Percentiles rank a stretch among this genome's conserved stretches.
These are phyloP conservation scores for Penicillium brevicompactum DNA, from an alignment of 2,329 filamentous ascomycete genomes.

Conservation along the genomic window DNA sequence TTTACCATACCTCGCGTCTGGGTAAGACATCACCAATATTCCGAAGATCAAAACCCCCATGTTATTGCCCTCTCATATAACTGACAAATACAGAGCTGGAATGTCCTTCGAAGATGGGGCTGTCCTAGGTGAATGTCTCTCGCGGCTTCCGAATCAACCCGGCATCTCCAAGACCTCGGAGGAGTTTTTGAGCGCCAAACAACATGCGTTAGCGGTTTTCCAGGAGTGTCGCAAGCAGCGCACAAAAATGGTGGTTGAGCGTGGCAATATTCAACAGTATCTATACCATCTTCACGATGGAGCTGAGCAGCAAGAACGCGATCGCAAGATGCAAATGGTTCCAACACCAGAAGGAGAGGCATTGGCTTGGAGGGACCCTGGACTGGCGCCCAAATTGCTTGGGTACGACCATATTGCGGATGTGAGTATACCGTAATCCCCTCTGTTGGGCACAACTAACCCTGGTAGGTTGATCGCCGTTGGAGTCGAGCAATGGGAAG, in stretches of 20 bases:
- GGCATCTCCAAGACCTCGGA: slow-evolving; percentile 21
- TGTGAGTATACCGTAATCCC: slow-evolving; percentile 24
- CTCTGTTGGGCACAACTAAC: neutral
- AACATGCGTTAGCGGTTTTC: slow-evolving; percentile 47
- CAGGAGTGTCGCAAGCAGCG: slow-evolving; percentile 60
- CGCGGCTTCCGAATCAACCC: slow-evolving; percentile 46
- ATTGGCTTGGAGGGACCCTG: slow-evolving; percentile 46
- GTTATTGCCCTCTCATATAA: neutral
- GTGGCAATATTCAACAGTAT: slow-evolving; percentile 64
- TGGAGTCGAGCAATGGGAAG: slow-evolving; percentile 6
- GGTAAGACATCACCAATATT: slow-evolving; percentile 19
- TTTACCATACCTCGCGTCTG: slow-evolving; percentile 62
- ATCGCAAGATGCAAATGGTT: slow-evolving; percentile 46
- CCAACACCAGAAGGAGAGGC: slow-evolving; percentile 45
- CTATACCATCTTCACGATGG: slow-evolving; percentile 66
- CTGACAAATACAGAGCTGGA: slow-evolving; percentile 48
- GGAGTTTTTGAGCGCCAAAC: slow-evolving; percentile 35
- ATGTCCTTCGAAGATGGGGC: slow-evolving; percentile 65
- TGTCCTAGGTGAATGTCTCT: slow-evolving; percentile 59
- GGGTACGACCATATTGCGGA: slow-evolving; percentile 45
- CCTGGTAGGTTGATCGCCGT: slow-evolving; percentile 9
- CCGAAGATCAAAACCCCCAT: neutral
- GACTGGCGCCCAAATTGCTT: slow-evolving; percentile 41
- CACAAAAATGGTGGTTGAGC: slow-evolving; percentile 61
- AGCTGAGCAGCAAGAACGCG: slow-evolving; percentile 56